These are phyloP conservation scores for Stephanodiscus minutulus DNA, from an alignment of 108 stramenopile genomes.

Conservation along the genomic window DNA sequence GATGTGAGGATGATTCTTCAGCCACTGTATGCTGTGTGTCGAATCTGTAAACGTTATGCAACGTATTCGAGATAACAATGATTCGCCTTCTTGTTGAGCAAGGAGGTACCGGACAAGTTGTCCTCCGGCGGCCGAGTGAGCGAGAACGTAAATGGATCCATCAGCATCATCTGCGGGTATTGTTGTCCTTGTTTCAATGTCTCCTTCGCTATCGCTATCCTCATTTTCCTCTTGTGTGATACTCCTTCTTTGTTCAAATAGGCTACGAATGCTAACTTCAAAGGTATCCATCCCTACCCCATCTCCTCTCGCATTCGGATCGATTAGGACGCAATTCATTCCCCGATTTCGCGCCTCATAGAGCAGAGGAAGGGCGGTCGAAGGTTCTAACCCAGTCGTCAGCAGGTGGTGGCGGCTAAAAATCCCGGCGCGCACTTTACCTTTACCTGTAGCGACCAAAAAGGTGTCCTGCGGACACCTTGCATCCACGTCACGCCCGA, in stretches of 20 bases:
- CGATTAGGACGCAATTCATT: conserved; percentile 71
- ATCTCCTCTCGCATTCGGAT: conserved; percentile 80
- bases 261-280: conserved; percentile 49
- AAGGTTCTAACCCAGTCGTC: conserved; percentile 65
- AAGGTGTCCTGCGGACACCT: conserved; percentile 44
- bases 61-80: conserved; percentile 44
- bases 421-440: conserved; percentile 79
- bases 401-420: conserved; percentile 73
- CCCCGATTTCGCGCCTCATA: conserved; percentile 60
- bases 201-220: background rate
- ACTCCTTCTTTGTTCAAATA: conserved; percentile 38
- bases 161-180: conserved; percentile 17
- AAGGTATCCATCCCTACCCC: conserved; percentile 61
- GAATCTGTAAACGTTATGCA: conserved; percentile 82
- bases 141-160: conserved; percentile 58
- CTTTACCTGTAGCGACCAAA: conserved; percentile 71
- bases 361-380: conserved; percentile 68
- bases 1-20: conserved; percentile 41
- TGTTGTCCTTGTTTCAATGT: conserved; percentile 5
- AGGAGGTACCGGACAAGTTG: conserved; percentile 71
- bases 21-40: conserved; percentile 81
- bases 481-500: conserved; percentile 26
- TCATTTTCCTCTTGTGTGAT: conserved; percentile 21
- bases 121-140: conserved; percentile 75
- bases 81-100: conserved; percentile 34